Conservation (phyloP, 192 early-diverging fungal species). For the Chytriomyces confervae region DNA sequence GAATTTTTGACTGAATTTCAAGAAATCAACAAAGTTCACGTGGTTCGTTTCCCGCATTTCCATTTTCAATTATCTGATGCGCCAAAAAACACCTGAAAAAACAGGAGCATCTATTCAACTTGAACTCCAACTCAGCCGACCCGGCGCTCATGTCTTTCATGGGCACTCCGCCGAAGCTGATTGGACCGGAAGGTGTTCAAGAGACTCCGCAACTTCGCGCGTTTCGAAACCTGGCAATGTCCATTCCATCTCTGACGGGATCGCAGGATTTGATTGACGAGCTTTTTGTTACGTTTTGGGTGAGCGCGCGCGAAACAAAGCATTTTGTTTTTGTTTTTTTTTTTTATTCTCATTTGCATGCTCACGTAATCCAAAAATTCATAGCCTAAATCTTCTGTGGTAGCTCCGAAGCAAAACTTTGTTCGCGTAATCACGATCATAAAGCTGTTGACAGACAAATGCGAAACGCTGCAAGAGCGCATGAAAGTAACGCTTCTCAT, state of each 20-base stretch:
- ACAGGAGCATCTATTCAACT: not conserved
- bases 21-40: slow-evolving; percentile 19
- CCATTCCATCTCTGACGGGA: not conserved
- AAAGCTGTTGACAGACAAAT: not conserved
- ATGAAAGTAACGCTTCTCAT: not conserved
- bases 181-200: not conserved
- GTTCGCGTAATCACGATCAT: not conserved
- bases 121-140: not conserved
- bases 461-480: not conserved
- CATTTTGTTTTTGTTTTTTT: not conserved
- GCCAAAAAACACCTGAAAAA: not conserved
- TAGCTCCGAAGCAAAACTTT: not conserved
- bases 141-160: not conserved
- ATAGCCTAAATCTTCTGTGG: no score
- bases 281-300: not conserved
- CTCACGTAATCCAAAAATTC: no score
- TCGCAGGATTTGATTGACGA: not conserved
- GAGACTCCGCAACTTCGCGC: not conserved
- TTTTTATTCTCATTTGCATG: no score
- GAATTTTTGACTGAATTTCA: not conserved
- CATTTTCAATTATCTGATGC: not conserved
- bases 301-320: not conserved
- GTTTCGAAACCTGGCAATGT: not conserved
- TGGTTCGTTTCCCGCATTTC: not conserved
- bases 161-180: not conserved